These are phyloP conservation scores for Emergomyces africanus DNA, from an alignment of 2,329 filamentous ascomycete genomes.

Conservation along the genomic window DNA sequence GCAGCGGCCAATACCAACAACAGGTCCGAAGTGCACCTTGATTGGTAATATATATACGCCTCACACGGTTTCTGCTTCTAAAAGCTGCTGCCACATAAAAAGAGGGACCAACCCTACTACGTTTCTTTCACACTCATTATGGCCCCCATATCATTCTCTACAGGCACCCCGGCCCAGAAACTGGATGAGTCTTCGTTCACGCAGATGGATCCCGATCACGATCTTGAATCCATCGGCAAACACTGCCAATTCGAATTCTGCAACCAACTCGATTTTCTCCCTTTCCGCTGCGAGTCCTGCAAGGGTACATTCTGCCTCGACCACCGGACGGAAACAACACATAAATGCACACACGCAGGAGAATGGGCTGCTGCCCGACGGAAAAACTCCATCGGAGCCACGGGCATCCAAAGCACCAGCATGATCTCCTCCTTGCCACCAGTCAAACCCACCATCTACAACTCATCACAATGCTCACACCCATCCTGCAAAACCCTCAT, in stretches of 20 bases:
- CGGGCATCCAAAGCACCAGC: constrained; percentile 14
- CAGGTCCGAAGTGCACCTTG: background rate
- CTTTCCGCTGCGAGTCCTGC: constrained; percentile 88
- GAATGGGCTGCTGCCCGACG: constrained; percentile 45
- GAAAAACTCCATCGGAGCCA: constrained; percentile 19
- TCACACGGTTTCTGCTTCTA: background rate
- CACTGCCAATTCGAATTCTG: constrained; percentile 91
- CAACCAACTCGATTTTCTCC: constrained; percentile 89
- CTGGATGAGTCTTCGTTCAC: constrained; percentile 18
- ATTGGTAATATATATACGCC: background rate
- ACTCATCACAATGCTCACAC: constrained; percentile 39
- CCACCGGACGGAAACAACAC: constrained; percentile 74
- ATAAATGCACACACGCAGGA: constrained; percentile 52
- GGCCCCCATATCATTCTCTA: constrained; percentile 1
- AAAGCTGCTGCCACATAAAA: background rate
- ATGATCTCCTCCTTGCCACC: constrained; percentile 19
- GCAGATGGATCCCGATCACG: constrained; percentile 43
- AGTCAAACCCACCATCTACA: constrained; percentile 43
- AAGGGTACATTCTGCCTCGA: constrained; percentile 77
- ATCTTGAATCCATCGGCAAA: constrained; percentile 73
- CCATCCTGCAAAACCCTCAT: constrained; percentile 40
- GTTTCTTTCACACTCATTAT: background rate
- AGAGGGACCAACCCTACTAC: background rate
- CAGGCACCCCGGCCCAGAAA: background rate
- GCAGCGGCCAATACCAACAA: background rate